phyloP scores from a whole-genome alignment of 2,329 filamentous ascomycete genomes.

The Aspergillus fumigatus region DNA sequence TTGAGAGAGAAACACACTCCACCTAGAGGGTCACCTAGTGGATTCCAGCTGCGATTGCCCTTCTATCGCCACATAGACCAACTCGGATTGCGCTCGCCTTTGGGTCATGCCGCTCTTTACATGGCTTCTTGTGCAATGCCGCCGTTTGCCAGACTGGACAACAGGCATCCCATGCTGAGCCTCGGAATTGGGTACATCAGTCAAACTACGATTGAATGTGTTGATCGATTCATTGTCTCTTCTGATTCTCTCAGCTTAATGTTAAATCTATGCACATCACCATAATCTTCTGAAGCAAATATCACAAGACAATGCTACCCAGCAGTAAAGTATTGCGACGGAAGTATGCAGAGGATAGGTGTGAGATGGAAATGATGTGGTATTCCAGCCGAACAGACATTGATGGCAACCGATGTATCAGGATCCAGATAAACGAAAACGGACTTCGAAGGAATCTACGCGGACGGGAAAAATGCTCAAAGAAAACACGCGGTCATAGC shows the following conservation, averaged over 20 bases:
- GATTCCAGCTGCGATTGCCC: too few species aligned
- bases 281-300: conserved; percentile 4
- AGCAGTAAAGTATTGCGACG: conserved; percentile 3
- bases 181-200: background rate
- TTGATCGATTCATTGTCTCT: conserved; percentile 3
- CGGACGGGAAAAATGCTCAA: conserved; percentile 34
- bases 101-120: background rate
- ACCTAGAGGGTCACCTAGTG: too few species aligned
- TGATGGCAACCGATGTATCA: conserved; percentile 9
- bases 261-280: conserved; percentile 7
- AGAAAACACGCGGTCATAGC: conserved; percentile 21
- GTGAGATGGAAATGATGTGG: background rate
- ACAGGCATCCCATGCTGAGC: background rate
- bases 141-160: background rate
- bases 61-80: background rate
- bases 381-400: conserved; percentile 10
- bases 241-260: conserved; percentile 4
- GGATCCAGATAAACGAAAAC: background rate
- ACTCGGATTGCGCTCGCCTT: too few species aligned
- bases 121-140: background rate
- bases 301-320: conserved; percentile 3
- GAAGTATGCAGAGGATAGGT: background rate
- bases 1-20: too few species aligned
- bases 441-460: conserved; percentile 21
- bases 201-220: background rate